phyloP scores from a whole-genome alignment of 2,329 filamentous ascomycete genomes.

The Aspergillus sp. region DNA sequence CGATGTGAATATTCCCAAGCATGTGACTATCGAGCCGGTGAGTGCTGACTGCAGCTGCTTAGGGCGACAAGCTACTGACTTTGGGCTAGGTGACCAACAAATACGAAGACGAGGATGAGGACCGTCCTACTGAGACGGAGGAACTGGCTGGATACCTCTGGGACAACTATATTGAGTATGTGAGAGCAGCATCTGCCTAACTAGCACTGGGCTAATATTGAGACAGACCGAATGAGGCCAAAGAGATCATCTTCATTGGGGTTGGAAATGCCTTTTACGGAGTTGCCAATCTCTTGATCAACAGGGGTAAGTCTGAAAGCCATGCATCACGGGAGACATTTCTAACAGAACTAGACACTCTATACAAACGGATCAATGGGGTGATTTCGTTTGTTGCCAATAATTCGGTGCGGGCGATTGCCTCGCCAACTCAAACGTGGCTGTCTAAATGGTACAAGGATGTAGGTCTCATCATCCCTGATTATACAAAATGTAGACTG shows the following conservation, averaged over 20 bases:
- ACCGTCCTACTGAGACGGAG: conserved; percentile 57
- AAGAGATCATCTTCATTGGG: conserved; percentile 80
- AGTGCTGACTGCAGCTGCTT: conserved; percentile 16
- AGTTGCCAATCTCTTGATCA: conserved; percentile 75
- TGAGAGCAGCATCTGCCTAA: conserved; percentile 34
- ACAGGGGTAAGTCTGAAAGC: conserved; percentile 59
- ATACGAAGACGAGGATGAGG: conserved; percentile 47
- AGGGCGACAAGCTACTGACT: conserved; percentile 19
- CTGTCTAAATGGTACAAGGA: conserved; percentile 79
- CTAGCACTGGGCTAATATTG: background rate
- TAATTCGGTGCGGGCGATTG: conserved; percentile 71
- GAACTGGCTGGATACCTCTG: conserved; percentile 83
- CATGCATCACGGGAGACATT: background rate
- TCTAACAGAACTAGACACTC: conserved; percentile 42
- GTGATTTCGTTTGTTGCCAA: conserved; percentile 79
- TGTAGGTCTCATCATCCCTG: conserved; percentile 29
- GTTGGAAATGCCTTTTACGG: conserved; percentile 86
- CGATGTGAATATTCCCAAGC: conserved; percentile 84
- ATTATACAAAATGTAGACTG: background rate
- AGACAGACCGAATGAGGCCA: conserved; percentile 53
- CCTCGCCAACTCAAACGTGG: conserved; percentile 67
- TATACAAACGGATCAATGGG: conserved; percentile 65
- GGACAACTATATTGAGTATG: conserved; percentile 90
- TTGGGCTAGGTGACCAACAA: conserved; percentile 26
- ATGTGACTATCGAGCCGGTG: conserved; percentile 65